Percentiles rank a stretch among this genome's conserved stretches.
phyloP scores from a whole-genome alignment of 768 basidiomycete genomes.

The Hemileccinum rubropunctum region DNA sequence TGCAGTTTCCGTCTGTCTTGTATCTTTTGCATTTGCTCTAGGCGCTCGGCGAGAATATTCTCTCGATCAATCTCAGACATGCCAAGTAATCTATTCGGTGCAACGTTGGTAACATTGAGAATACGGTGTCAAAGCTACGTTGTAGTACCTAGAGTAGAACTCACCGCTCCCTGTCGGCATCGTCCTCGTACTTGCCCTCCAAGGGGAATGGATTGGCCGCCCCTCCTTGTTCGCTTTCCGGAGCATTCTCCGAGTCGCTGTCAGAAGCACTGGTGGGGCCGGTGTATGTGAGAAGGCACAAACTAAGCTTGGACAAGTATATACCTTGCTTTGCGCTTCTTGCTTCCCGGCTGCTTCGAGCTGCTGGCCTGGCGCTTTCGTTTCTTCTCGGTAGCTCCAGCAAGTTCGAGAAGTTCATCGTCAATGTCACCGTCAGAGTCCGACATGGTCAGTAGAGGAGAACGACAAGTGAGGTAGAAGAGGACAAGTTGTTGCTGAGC shows the following conservation, averaged over 20 bases:
- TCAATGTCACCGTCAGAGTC: conserved; percentile 51
- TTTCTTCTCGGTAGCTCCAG: conserved; percentile 65
- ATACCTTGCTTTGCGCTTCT: conserved; percentile 76
- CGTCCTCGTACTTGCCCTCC: conserved; percentile 88
- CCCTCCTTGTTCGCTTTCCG: conserved; percentile 63
- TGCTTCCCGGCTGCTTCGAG: conserved; percentile 44
- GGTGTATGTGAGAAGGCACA: background rate
- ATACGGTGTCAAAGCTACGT: conserved; percentile 25
- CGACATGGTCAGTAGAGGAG: conserved; percentile 36
- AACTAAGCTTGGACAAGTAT: conserved; percentile 22
- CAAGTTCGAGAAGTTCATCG: conserved; percentile 81
- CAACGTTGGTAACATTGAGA: conserved; percentile 6
- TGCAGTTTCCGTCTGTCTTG: conserved; percentile 70
- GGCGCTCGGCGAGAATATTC: conserved; percentile 73
- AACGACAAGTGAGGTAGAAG: background rate
- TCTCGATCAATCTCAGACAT: conserved; percentile 91
- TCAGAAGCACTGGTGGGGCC: conserved; percentile 37
- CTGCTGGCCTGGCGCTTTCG: conserved; percentile 55
- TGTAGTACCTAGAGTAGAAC: conserved; percentile 34
- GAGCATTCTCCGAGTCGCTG: conserved; percentile 47
- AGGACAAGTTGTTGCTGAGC: conserved; percentile 1
- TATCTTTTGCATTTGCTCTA: conserved; percentile 76
- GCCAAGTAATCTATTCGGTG: conserved; percentile 56
- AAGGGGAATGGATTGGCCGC: conserved; percentile 76
- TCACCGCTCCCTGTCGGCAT: conserved; percentile 78